These are phyloP conservation scores for Musa acuminata DNA, from an alignment of 176 grass and related monocot species.

Conservation along the genomic window DNA sequence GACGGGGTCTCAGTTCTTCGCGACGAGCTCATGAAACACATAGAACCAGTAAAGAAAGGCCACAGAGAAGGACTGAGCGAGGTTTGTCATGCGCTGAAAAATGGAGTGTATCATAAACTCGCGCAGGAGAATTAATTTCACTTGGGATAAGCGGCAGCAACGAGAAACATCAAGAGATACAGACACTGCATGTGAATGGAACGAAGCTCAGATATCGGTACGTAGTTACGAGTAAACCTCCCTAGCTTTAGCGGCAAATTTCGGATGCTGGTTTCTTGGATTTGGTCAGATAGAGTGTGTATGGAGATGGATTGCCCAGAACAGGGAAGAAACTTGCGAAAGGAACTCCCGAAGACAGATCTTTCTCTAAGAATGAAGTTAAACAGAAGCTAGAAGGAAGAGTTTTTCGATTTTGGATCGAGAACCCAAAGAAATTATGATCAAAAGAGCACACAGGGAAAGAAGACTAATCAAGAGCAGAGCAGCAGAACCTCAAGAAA, in stretches of 20 bases:
- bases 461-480: background rate
- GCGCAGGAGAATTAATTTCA: constrained; percentile 62
- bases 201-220: background rate
- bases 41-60: constrained; percentile 99
- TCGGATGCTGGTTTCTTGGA: background rate
- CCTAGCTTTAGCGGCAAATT: background rate
- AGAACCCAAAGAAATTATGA: background rate
- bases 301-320: no score
- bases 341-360: background rate
- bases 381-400: background rate
- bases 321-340: background rate
- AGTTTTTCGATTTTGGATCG: background rate
- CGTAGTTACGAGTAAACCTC: background rate
- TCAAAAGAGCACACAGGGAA: background rate
- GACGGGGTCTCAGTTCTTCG: background rate
- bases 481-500: background rate
- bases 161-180: constrained; percentile 44
- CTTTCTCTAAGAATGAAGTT: background rate
- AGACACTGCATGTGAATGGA: constrained; percentile 27
- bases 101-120: constrained; percentile 93
- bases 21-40: constrained; percentile 81
- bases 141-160: constrained; percentile 93
- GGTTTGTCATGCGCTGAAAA: constrained; percentile 69
- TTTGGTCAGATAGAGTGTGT: background rate
- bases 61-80: constrained; percentile 97